These are phyloP conservation scores for Colletotrichum australisinense DNA, from an alignment of 2,329 filamentous ascomycete species.

Conservation along the genomic window DNA sequence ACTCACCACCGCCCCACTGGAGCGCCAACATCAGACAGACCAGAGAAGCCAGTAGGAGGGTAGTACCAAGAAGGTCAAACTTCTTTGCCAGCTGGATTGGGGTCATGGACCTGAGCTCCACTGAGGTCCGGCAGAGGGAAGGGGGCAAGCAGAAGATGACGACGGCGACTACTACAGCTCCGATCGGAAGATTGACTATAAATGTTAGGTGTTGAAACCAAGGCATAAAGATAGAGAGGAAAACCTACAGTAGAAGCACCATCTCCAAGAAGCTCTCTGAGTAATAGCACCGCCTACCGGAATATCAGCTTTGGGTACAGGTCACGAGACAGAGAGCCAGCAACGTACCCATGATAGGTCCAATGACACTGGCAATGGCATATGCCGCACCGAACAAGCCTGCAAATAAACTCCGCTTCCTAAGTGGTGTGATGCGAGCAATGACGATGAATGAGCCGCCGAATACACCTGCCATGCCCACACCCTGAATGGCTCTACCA, in stretches of 20 bases:
- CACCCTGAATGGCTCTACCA: constrained; percentile 49
- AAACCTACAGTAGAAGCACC: constrained; percentile 48
- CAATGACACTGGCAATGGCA: constrained; percentile 47
- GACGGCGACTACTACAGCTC: constrained; percentile 34
- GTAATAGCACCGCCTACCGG: constrained; percentile 46
- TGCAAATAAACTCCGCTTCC: constrained; percentile 46
- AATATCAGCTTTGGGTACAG: not conserved
- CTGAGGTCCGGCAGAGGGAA: not conserved
- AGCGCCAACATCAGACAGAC: constrained; percentile 56
- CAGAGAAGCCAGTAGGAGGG: constrained; percentile 27
- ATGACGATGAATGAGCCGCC: constrained; percentile 51
- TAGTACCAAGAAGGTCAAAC: constrained; percentile 40
- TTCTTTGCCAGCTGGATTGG: constrained; percentile 5
- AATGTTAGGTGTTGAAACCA: not conserved
- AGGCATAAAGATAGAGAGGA: too few species aligned
- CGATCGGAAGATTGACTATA: constrained; percentile 43
- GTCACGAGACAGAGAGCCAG: not conserved
- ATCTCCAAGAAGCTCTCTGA: constrained; percentile 48
- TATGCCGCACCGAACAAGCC: constrained; percentile 52
- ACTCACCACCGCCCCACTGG: constrained; percentile 52
- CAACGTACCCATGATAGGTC: constrained; percentile 38
- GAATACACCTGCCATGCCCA: constrained; percentile 49
- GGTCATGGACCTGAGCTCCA: not conserved
- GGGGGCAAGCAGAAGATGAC: constrained; percentile 40
- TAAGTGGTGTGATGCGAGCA: constrained; percentile 47